Percentiles rank a stretch among this genome's conserved stretches.
These are phyloP conservation scores for Penicillium sp. DNA, from an alignment of 2,329 filamentous ascomycete genomes.

Conservation along the genomic window DNA sequence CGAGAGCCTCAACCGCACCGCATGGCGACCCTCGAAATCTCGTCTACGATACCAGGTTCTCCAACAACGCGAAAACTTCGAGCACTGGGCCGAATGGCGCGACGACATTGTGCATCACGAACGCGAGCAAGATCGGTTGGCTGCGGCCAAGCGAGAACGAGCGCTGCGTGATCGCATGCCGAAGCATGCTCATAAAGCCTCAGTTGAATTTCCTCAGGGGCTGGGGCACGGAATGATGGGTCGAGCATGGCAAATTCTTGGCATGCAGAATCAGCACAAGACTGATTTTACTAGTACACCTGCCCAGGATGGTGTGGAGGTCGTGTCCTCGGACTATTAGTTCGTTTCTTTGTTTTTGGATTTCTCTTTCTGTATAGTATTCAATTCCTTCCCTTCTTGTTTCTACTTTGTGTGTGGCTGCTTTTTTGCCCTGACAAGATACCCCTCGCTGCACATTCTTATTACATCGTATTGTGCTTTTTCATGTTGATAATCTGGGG, in stretches of 20 bases:
- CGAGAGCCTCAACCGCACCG: slow-evolving; percentile 31
- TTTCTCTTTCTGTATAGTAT: not conserved
- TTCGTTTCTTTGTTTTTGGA: not conserved
- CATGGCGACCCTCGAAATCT: slow-evolving; percentile 48
- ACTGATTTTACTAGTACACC: slow-evolving; percentile 16
- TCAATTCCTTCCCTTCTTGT: slow-evolving; percentile 8
- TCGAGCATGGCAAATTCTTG: slow-evolving; percentile 45
- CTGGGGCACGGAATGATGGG: slow-evolving; percentile 47
- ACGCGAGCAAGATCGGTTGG: slow-evolving; percentile 42
- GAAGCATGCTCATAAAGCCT: slow-evolving; percentile 34
- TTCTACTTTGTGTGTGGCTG: slow-evolving; percentile 13
- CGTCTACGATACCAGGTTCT: slow-evolving; percentile 50
- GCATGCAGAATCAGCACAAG: slow-evolving; percentile 42
- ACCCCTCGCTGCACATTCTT: slow-evolving; percentile 20
- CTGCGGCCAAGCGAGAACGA: slow-evolving; percentile 38
- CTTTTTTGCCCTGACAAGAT: slow-evolving; percentile 16
- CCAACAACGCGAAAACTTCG: slow-evolving; percentile 50
- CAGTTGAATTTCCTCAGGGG: slow-evolving; percentile 37
- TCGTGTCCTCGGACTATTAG: slow-evolving; percentile 20
- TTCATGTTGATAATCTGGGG: not conserved
- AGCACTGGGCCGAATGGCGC: slow-evolving; percentile 51
- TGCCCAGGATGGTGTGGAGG: slow-evolving; percentile 21
- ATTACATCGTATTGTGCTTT: slow-evolving; percentile 13
- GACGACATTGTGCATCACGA: slow-evolving; percentile 45
- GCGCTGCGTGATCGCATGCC: slow-evolving; percentile 32